Percentiles rank a stretch among this genome's conserved stretches.
These are phyloP conservation scores for Ustulina deusta DNA, from an alignment of 2,329 filamentous ascomycete genomes.

Conservation along the genomic window DNA sequence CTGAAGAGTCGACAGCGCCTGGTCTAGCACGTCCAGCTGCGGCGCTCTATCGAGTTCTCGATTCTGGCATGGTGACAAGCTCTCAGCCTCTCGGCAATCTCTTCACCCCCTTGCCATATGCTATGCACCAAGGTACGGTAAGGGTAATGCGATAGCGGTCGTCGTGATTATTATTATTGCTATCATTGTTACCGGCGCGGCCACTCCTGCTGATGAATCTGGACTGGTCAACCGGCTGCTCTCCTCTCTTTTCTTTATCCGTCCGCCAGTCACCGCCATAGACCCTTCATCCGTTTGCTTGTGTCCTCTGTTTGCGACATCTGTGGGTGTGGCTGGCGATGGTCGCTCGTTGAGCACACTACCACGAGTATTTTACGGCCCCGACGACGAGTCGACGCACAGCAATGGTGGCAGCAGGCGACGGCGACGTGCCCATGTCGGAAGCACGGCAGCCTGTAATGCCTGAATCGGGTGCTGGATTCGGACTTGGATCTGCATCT, in stretches of 20 bases:
- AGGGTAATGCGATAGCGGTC: background rate
- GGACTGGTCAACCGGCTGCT: background rate
- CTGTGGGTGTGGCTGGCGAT: slow-evolving; percentile 6
- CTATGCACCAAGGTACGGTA: background rate
- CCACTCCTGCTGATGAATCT: background rate
- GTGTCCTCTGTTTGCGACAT: slow-evolving; percentile 5
- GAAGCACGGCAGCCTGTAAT: slow-evolving; percentile 40
- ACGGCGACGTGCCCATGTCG: slow-evolving; percentile 47
- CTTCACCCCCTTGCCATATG: slow-evolving; percentile 4
- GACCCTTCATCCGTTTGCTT: background rate
- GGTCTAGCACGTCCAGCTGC: slow-evolving; percentile 21
- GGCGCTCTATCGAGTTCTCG: slow-evolving; percentile 22
- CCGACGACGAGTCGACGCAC: slow-evolving; percentile 15
- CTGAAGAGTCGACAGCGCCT: background rate
- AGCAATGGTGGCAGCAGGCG: slow-evolving; percentile 44
- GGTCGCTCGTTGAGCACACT: slow-evolving; percentile 1
- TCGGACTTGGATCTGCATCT: slow-evolving; percentile 19
- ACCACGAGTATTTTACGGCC: slow-evolving; percentile 2
- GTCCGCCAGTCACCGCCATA: background rate
- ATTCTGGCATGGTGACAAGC: slow-evolving; percentile 15
- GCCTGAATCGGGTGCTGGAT: slow-evolving; percentile 16
- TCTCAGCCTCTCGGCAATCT: slow-evolving; percentile 26
- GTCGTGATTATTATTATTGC: slow-evolving; percentile 10
- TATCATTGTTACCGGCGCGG: slow-evolving; percentile 10
- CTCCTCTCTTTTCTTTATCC: background rate